Percentiles rank a stretch among this genome's conserved stretches.
These are phyloP conservation scores for Nicotiana tomentosiformis DNA, from an alignment of 257 asterid genomes.

Conservation along the genomic window DNA sequence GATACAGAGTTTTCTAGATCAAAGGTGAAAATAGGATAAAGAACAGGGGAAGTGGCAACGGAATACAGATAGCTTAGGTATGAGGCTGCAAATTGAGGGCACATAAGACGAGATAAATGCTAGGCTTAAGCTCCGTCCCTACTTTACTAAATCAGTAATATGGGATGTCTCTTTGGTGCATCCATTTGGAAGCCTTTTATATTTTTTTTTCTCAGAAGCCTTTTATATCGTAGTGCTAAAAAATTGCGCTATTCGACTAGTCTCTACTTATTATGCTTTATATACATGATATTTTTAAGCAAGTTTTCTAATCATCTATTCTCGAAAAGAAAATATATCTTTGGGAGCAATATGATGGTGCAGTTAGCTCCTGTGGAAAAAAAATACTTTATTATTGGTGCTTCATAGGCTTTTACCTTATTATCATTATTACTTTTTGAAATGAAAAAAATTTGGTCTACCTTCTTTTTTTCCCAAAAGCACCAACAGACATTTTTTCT, in stretches of 20 bases:
- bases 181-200: neutral
- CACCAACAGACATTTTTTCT: neutral
- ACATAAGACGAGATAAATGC: neutral
- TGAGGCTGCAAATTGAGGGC: neutral
- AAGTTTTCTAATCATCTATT: neutral
- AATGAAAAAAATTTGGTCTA: neutral
- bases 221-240: neutral
- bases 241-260: neutral
- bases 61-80: neutral
- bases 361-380: neutral
- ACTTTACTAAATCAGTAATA: neutral
- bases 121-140: neutral
- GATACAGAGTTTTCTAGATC: neutral
- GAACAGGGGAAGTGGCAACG: neutral
- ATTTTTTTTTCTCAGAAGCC: neutral
- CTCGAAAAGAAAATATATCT: neutral
- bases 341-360: neutral
- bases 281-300: neutral
- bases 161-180: neutral
- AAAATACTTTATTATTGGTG: neutral
- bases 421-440: neutral
- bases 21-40: neutral
- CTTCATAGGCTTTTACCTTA: neutral
- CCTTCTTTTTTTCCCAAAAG: neutral
- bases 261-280: neutral